Percentiles rank a stretch among this genome's conserved stretches.
Evolutionary conservation across 192 early-diverging fungal genomes (phyloP).

Genomic region (Coemansia sp.): DNA sequence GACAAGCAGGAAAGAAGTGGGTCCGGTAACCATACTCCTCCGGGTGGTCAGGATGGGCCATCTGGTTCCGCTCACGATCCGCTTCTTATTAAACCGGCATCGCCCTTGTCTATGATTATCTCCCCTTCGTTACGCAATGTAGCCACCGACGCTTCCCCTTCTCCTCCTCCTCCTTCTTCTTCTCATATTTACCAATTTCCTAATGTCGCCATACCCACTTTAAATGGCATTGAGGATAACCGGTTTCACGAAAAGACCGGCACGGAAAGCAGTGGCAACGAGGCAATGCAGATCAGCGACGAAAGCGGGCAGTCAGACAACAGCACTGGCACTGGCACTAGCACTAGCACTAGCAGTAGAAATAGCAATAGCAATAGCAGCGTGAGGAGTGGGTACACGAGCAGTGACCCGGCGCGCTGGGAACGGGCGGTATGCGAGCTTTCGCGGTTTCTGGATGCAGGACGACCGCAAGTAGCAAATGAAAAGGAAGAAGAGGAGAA

Average conservation of each 20-base stretch:
- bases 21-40: background rate
- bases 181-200: too few relatives aligned
- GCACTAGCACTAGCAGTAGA: background rate
- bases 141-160: background rate
- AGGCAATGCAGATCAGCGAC: background rate
- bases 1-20: background rate
- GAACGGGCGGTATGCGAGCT: background rate
- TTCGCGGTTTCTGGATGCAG: background rate
- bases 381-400: too few relatives aligned
- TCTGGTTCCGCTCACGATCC: too few relatives aligned
- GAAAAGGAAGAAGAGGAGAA: background rate
- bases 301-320: background rate
- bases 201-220: background rate
- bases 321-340: background rate
- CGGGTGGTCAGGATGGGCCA: background rate
- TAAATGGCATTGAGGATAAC: background rate
- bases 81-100: too few relatives aligned
- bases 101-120: too few relatives aligned
- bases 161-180: background rate
- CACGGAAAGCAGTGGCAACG: background rate
- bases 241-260: background rate
- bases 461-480: too few relatives aligned
- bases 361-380: too few relatives aligned
- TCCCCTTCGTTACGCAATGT: background rate
- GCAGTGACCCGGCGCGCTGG: background rate